phyloP scores from a whole-genome alignment of 2,329 filamentous ascomycete genomes.

The Didymella glomerata region DNA sequence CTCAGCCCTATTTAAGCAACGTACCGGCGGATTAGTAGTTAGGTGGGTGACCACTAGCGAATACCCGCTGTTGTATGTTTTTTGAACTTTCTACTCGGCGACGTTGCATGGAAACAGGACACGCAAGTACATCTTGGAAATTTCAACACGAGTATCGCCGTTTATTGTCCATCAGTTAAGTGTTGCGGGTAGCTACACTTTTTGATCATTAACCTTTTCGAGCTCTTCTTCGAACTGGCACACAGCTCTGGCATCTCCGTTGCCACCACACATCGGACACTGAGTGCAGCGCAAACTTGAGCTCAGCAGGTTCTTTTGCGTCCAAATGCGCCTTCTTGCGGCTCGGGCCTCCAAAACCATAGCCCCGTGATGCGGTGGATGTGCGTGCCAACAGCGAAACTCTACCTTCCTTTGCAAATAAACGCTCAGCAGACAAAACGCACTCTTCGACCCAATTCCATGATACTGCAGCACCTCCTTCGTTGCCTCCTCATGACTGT shows the following conservation, averaged over 20 bases:
- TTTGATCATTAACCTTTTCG: neutral
- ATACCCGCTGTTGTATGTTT: too few relatives aligned
- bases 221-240: neutral
- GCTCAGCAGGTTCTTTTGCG: neutral
- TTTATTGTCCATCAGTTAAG: too few relatives aligned
- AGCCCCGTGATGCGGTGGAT: neutral
- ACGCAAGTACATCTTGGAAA: too few relatives aligned
- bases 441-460: neutral
- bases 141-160: too few relatives aligned
- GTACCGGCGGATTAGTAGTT: too few relatives aligned
- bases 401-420: neutral
- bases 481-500: neutral
- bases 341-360: neutral
- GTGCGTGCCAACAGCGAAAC: neutral
- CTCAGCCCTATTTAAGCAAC: too few relatives aligned
- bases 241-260: neutral
- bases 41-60: too few relatives aligned
- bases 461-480: neutral
- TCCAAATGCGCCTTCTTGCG: neutral
- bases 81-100: too few relatives aligned
- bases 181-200: too few relatives aligned
- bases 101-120: too few relatives aligned
- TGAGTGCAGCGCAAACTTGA: neutral
- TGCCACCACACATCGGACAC: neutral
- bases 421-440: neutral